Conservation (phyloP, 371 early-diverging fungal species). For the Haplosporangium sp. region DNA sequence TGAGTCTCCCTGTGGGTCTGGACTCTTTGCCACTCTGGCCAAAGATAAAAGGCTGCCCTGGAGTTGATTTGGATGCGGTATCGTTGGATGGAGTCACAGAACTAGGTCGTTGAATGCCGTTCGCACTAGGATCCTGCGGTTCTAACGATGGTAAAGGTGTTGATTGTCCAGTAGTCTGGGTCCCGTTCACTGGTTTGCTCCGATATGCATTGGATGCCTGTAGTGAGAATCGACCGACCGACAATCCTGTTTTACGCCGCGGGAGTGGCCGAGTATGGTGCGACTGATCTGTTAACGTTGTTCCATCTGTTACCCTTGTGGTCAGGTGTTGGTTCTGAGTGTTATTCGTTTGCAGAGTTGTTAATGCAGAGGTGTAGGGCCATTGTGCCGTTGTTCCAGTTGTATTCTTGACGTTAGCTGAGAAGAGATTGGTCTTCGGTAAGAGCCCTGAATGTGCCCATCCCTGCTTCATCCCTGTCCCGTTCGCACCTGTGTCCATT, state of each 20-base stretch:
- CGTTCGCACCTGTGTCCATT: background rate
- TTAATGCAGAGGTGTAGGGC: no score
- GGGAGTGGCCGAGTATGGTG: slow-evolving; percentile 7
- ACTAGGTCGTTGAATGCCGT: slow-evolving; percentile 1
- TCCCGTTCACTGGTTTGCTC: background rate
- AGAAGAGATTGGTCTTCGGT: background rate
- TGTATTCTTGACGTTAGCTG: background rate
- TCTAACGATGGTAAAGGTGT: background rate
- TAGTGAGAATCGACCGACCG: slow-evolving; percentile 30
- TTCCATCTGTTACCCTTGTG: background rate
- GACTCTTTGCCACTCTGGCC: slow-evolving; percentile 16
- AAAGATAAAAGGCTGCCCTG: slow-evolving; percentile 6
- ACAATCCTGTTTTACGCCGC: slow-evolving; percentile 42
- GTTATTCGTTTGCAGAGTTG: background rate
- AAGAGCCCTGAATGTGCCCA: background rate
- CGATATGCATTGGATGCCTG: slow-evolving; percentile 24
- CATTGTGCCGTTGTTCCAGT: background rate
- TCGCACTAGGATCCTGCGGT: background rate
- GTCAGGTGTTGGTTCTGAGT: slow-evolving; percentile 8
- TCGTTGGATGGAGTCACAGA: slow-evolving; percentile 3
- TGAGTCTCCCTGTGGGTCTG: slow-evolving; percentile 19
- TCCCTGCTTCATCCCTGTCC: slow-evolving; percentile 7
- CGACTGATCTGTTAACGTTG: background rate
- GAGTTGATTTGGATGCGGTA: background rate
- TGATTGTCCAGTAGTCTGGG: background rate